Evolutionary conservation across 768 basidiomycete genomes (phyloP).

Genomic region (Lyophyllum atratum): DNA sequence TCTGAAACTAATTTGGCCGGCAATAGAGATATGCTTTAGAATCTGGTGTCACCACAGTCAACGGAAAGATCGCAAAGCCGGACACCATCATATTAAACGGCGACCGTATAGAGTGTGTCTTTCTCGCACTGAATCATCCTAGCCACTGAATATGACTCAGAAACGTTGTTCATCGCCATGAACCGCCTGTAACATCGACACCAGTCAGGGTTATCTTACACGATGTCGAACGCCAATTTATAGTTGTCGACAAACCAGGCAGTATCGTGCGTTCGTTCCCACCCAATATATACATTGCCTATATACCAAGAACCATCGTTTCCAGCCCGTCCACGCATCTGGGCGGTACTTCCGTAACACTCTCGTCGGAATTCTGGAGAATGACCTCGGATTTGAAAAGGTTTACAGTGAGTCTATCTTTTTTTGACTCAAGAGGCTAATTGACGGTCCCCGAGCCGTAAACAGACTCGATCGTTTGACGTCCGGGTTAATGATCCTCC

Average conservation of each 20-base stretch:
- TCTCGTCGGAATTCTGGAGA: constrained; percentile 80
- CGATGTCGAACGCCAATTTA: constrained; percentile 78
- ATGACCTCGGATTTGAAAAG: constrained; percentile 81
- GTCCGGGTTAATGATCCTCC: constrained; percentile 93
- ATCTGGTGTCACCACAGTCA: constrained; percentile 93
- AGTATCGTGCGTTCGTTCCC: constrained; percentile 74
- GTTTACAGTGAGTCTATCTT: constrained; percentile 69
- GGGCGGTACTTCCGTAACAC: constrained; percentile 91
- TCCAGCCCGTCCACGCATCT: constrained; percentile 87
- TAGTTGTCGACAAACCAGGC: constrained; percentile 96
- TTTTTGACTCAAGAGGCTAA: neutral
- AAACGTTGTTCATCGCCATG: constrained; percentile 95
- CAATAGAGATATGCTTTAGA: constrained; percentile 64
- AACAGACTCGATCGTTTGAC: constrained; percentile 95
- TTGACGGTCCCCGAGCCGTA: constrained; percentile 60
- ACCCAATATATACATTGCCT: constrained; percentile 5
- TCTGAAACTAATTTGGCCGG: neutral
- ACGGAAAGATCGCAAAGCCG: constrained; percentile 82
- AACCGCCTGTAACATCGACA: constrained; percentile 88
- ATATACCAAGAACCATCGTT: constrained; percentile 6
- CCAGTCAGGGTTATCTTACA: constrained; percentile 80
- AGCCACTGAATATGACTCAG: constrained; percentile 36
- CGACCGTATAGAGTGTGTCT: constrained; percentile 83
- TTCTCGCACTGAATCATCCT: neutral
- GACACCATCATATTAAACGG: constrained; percentile 82